Evolutionary conservation across 805 yeast genomes (phyloP), one percentile per base, ranked within the genome.

Genomic region (Yamadazyma takamatsuzukensis): DNA sequence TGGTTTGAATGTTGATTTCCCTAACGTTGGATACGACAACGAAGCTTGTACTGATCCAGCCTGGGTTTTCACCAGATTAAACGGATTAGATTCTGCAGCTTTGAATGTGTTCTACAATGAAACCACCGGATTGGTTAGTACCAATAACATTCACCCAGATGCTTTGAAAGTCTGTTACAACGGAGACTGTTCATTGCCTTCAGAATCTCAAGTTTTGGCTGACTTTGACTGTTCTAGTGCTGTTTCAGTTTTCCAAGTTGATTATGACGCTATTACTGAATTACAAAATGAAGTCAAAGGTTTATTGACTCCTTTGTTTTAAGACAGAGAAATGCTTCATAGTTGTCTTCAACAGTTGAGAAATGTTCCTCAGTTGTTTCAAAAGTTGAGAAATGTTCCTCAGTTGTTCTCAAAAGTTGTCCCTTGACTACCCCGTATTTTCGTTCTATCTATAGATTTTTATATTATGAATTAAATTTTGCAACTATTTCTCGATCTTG

Each of bases 1-100:
- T 30, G 75, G 73, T 43, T 34, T 70, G 34, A 69, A 65, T 47
- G 74, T 70, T 35, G 70, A 71, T 52, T 58, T 61, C 47, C 76
- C 77, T 33, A 24, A 28, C 5, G 76, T 70, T 15, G 67, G 68
- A 15, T 46, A 48, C 42, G 22, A 32, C 10, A 41, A 63, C 30
- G 70, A 68, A 38, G 35, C 61, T 6, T 75, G 80, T 55, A 37
- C 43, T 16, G 56, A 57, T 35, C 75, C 77, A 32, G 48, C 56
- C 17, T 73, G 54, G 47, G 63, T 59, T 23, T 61, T 53, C 43
- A 51, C 78, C 11, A 68, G 80, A 56, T 39, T 72, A 33, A 56
- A 70, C 7, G 80, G 80, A 16, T 41, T 48, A 12, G 56, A 54
- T 30, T 51, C 68, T 19, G 28, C 43, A 15, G 50, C 55, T 25